phyloP scores from a whole-genome alignment of 371 early-diverging fungal genomes.

The Apophysomyces elegans region DNA sequence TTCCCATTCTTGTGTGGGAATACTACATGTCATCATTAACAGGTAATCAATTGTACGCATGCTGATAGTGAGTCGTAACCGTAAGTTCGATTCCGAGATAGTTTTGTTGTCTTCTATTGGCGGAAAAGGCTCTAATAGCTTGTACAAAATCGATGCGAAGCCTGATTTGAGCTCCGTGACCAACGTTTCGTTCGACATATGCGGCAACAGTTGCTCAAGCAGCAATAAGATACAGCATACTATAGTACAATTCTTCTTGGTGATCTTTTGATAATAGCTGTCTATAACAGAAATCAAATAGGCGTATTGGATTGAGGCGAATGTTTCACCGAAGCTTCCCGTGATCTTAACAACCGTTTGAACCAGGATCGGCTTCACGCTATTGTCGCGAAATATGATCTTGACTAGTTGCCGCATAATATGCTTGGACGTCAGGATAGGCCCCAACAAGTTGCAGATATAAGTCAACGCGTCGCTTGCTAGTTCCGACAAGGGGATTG shows the following conservation, averaged over 20 bases:
- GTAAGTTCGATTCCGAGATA: slow-evolving; percentile 21
- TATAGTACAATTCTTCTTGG: slow-evolving; percentile 27
- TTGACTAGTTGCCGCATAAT: slow-evolving; percentile 65
- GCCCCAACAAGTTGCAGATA: slow-evolving; percentile 60
- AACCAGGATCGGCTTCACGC: slow-evolving; percentile 41
- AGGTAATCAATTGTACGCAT: slow-evolving; percentile 59
- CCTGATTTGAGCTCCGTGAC: slow-evolving; percentile 56
- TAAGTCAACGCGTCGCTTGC: slow-evolving; percentile 57
- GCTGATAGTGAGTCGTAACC: slow-evolving; percentile 52
- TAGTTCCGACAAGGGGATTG: slow-evolving; percentile 29
- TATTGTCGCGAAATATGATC: slow-evolving; percentile 55
- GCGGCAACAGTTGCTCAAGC: slow-evolving; percentile 43
- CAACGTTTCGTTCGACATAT: slow-evolving; percentile 44
- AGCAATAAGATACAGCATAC: slow-evolving; percentile 42
- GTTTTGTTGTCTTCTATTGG: slow-evolving; percentile 24
- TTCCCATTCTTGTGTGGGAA: slow-evolving; percentile 62
- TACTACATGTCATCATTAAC: slow-evolving; percentile 51
- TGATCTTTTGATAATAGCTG: slow-evolving; percentile 18
- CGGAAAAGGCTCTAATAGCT: slow-evolving; percentile 43
- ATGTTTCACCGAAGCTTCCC: slow-evolving; percentile 66
- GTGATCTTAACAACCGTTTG: slow-evolving; percentile 54
- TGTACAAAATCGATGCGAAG: slow-evolving; percentile 44
- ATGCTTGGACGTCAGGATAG: slow-evolving; percentile 66
- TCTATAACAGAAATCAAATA: slow-evolving; percentile 60
- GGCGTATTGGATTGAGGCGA: slow-evolving; percentile 63